phyloP scores from a whole-genome alignment of 106 monocot genomes.

The Agapanthus africanus region DNA sequence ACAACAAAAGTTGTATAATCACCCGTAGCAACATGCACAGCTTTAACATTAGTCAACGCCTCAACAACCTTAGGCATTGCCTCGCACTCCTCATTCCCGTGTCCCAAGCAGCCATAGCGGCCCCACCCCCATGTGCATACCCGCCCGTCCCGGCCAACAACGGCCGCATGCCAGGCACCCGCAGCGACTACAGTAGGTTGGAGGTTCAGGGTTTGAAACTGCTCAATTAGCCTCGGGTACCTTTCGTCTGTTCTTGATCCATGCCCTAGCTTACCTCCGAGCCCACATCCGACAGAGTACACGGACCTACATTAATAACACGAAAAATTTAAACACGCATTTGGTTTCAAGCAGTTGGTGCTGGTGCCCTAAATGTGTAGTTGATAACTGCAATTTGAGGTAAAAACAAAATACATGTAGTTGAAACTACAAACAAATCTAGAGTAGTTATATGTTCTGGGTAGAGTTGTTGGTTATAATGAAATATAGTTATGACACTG shows the following conservation, averaged over 20 bases:
- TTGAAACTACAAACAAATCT: too few relatives aligned
- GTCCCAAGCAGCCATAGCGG: constrained; percentile 92
- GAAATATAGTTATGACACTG: too few relatives aligned
- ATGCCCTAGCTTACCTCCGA: constrained; percentile 96
- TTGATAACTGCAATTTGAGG: too few relatives aligned
- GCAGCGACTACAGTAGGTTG: constrained; percentile 90
- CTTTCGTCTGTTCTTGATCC: constrained; percentile 84
- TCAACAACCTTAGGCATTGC: constrained; percentile 79
- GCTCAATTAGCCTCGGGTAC: constrained; percentile 72
- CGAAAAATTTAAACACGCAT: too few relatives aligned
- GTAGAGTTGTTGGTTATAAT: too few relatives aligned
- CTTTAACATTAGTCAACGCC: constrained; percentile 57
- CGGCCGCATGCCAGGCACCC: constrained; percentile 97
- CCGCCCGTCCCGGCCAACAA: constrained; percentile 84
- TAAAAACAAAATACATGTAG: too few relatives aligned
- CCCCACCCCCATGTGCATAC: constrained; percentile 99
- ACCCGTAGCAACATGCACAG: constrained; percentile 90
- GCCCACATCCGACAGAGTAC: constrained; percentile 94
- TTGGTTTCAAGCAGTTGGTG: too few relatives aligned
- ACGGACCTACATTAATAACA: constrained; percentile 62
- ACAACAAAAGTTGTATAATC: constrained; percentile 95
- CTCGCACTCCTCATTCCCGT: constrained; percentile 92
- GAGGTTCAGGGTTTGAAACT: constrained; percentile 59
- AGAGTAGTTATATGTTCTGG: too few relatives aligned
- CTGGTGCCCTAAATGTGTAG: too few relatives aligned